A percentile compares a stretch with the other conserved stretches of the same genome.
These are phyloP conservation scores for Beta vulgaris DNA, from an alignment of 148 eudicot species.

Conservation along the genomic window DNA sequence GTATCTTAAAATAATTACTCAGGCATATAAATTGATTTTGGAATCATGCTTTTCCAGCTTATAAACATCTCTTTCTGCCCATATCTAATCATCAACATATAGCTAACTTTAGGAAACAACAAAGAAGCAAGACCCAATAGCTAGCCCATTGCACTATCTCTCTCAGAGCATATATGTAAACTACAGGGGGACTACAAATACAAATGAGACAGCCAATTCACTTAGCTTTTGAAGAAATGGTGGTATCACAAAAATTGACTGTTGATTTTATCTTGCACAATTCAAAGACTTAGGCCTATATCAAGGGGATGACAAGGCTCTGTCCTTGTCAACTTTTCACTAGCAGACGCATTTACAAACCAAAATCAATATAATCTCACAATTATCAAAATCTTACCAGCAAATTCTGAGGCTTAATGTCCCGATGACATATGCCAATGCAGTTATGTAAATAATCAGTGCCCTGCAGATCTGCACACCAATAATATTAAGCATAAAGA, in stretches of 20 bases:
- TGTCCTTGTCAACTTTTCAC: neutral
- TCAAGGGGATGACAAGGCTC: neutral
- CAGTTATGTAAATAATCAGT: constrained; percentile 78
- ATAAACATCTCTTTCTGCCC: neutral
- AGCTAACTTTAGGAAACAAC: neutral
- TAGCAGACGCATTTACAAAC: neutral
- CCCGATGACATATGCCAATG: constrained; percentile 93
- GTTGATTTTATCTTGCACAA: neutral
- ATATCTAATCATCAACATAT: neutral
- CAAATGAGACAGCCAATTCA: neutral
- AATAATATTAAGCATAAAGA: constrained; percentile 11
- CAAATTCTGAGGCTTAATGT: constrained; percentile 92
- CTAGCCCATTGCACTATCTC: neutral
- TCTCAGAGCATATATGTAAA: neutral
- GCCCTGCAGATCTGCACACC: constrained; percentile 87
- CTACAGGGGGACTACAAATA: neutral
- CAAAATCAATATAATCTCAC: constrained; percentile 16
- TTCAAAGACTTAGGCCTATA: neutral
- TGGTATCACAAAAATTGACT: neutral
- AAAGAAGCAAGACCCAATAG: neutral
- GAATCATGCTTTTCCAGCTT: neutral
- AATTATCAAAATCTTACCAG: constrained; percentile 48
- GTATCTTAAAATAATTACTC: too few relatives aligned
- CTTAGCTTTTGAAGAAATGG: neutral
- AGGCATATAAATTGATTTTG: neutral